Conservation (phyloP, 1,284 basidiomycete species). For the Ganoderma boninense region DNA sequence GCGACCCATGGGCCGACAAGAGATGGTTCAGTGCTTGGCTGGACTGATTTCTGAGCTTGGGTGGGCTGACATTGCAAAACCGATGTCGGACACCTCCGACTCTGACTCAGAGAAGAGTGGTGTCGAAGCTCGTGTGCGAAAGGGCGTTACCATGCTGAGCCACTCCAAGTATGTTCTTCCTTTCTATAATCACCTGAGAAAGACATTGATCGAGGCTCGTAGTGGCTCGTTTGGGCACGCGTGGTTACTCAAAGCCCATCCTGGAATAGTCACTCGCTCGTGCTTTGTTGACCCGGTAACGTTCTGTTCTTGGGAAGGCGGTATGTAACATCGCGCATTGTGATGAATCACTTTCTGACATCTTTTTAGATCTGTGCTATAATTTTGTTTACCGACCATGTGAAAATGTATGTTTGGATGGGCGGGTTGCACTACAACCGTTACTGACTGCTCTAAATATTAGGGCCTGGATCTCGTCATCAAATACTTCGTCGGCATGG, state of each 20-base stretch:
- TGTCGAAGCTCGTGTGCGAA: slow-evolving; percentile 27
- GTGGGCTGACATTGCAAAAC: slow-evolving; percentile 57
- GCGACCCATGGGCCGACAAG: slow-evolving; percentile 68
- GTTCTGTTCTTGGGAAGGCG: slow-evolving; percentile 92
- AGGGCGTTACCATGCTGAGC: slow-evolving; percentile 81
- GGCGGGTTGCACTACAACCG: slow-evolving; percentile 12
- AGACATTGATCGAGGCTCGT: slow-evolving; percentile 22
- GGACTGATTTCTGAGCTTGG: slow-evolving; percentile 68
- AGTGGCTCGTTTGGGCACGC: slow-evolving; percentile 82
- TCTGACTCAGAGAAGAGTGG: slow-evolving; percentile 14
- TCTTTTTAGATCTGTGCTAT: slow-evolving; percentile 77
- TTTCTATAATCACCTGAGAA: background rate
- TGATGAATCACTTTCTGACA: background rate
- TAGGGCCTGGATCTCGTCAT: slow-evolving; percentile 83
- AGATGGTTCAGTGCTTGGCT: slow-evolving; percentile 68
- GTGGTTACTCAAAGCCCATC: slow-evolving; percentile 85
- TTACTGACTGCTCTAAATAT: slow-evolving; percentile 21
- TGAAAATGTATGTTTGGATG: slow-evolving; percentile 55
- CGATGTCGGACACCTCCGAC: slow-evolving; percentile 22
- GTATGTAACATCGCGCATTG: slow-evolving; percentile 45
- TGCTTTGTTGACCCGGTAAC: slow-evolving; percentile 91
- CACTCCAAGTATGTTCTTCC: slow-evolving; percentile 80
- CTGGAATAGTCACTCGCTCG: slow-evolving; percentile 73
- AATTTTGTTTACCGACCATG: slow-evolving; percentile 84
- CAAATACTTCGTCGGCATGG: slow-evolving; percentile 87